phyloP scores from a whole-genome alignment of 139 green algal species.

The Nannochloris sp. region DNA sequence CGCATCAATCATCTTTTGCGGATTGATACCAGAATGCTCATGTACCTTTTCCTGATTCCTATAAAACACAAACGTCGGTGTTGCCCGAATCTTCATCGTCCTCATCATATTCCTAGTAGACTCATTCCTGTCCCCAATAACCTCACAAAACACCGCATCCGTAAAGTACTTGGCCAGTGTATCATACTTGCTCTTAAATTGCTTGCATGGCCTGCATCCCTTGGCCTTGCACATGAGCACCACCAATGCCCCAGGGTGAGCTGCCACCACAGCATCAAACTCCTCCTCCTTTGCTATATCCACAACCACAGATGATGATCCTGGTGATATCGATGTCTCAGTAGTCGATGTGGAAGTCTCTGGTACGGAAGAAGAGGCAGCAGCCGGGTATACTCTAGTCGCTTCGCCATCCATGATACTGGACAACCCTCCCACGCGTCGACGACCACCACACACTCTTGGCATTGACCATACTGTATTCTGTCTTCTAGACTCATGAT shows the following conservation, averaged over 20 bases:
- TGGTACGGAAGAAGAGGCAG: no score
- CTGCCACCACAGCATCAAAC: constrained; percentile 36
- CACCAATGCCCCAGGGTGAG: constrained; percentile 36
- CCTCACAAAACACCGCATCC: constrained; percentile 41
- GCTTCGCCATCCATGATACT: neutral
- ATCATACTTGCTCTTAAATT: constrained; percentile 40
- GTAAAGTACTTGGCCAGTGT: constrained; percentile 23
- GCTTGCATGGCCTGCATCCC: constrained; percentile 62
- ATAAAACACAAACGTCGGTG: constrained; percentile 63
- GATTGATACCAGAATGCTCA: constrained; percentile 40
- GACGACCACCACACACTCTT: no score
- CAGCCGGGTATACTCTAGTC: no score
- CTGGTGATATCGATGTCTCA: no score
- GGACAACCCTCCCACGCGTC: no score
- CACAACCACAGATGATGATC: neutral
- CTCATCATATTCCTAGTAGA: constrained; percentile 56
- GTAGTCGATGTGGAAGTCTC: no score
- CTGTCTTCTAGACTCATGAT: constrained; percentile 7
- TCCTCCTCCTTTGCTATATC: constrained; percentile 36
- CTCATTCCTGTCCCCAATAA: constrained; percentile 49
- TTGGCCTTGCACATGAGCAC: constrained; percentile 68
- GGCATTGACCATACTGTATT: constrained; percentile 11
- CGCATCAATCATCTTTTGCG: constrained; percentile 39
- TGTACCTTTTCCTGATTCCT: constrained; percentile 29
- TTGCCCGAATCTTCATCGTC: constrained; percentile 30